Percentiles rank a stretch among this genome's conserved stretches.
These are phyloP conservation scores for Stramenopiles sp. DNA, from an alignment of 352 stramenopile species.

Conservation along the genomic window DNA sequence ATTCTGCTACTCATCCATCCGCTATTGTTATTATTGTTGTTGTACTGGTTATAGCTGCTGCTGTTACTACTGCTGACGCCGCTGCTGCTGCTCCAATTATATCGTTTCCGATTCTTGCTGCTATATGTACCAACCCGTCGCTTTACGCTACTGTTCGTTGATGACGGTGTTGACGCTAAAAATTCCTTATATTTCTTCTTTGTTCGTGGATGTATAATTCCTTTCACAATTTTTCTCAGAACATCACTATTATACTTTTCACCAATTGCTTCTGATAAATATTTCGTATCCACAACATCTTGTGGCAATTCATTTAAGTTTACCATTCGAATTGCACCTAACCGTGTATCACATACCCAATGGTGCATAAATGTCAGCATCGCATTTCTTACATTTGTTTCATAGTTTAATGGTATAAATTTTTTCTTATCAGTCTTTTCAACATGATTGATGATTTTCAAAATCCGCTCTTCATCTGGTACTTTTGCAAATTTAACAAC, in stretches of 20 bases:
- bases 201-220: not conserved
- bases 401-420: not conserved
- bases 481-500: constrained; percentile 1
- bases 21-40: too few relatives aligned
- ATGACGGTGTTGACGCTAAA: too few relatives aligned
- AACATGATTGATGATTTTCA: not conserved
- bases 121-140: too few relatives aligned
- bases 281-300: not conserved
- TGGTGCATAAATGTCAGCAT: not conserved
- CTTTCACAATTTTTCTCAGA: not conserved
- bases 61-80: too few relatives aligned
- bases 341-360: not conserved
- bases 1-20: too few relatives aligned
- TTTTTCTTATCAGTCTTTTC: not conserved
- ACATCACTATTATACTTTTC: not conserved
- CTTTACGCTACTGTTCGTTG: too few relatives aligned
- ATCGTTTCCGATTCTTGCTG: too few relatives aligned
- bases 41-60: too few relatives aligned
- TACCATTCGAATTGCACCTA: not conserved
- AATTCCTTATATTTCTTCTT: not conserved
- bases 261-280: not conserved
- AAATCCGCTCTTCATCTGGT: not conserved
- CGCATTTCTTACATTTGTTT: not conserved
- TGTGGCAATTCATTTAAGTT: not conserved
- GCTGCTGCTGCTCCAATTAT: too few relatives aligned